phyloP scores from a whole-genome alignment of 768 basidiomycete genomes.

The Tephrocybe rancida region DNA sequence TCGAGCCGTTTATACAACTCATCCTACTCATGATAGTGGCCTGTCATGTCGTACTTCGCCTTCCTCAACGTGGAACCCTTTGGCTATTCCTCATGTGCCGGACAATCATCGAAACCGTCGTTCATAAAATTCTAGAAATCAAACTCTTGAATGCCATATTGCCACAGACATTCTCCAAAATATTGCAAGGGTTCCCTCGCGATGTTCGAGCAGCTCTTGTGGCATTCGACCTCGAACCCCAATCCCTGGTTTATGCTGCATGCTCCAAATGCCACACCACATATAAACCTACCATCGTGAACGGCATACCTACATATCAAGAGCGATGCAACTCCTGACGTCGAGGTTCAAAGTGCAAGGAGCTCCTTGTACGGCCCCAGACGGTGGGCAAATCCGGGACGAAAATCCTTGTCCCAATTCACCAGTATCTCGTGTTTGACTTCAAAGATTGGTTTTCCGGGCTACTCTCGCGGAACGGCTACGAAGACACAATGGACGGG shows the following conservation, averaged over 20 bases:
- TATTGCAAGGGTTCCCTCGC: slow-evolving; percentile 4
- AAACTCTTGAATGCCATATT: slow-evolving; percentile 10
- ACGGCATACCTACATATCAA: background rate
- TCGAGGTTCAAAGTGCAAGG: slow-evolving; percentile 7
- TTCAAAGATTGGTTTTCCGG: slow-evolving; percentile 29
- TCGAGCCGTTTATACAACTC: slow-evolving; percentile 7
- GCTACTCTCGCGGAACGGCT: slow-evolving; percentile 22
- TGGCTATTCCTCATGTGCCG: slow-evolving; percentile 18
- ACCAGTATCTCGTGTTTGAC: slow-evolving; percentile 22
- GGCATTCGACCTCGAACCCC: slow-evolving; percentile 16
- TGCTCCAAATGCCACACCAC: slow-evolving; percentile 20
- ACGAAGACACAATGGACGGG: slow-evolving; percentile 23
- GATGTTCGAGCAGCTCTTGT: slow-evolving; percentile 11
- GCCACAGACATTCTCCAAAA: background rate
- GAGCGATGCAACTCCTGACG: background rate
- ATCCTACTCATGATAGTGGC: slow-evolving; percentile 11
- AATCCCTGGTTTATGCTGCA: slow-evolving; percentile 17
- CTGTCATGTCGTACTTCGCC: slow-evolving; percentile 9
- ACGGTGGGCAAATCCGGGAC: background rate
- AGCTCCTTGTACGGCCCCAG: slow-evolving; percentile 3
- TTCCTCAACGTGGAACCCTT: slow-evolving; percentile 12
- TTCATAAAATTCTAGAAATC: no score
- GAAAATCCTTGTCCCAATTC: slow-evolving; percentile 18
- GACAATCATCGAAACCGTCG: no score
- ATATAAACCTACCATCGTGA: slow-evolving; percentile 4